A percentile compares a stretch with the other conserved stretches of the same genome.
phyloP scores from a whole-genome alignment of 2,329 filamentous ascomycete species.

The Nothophaeocryptopus gaeumannii region DNA sequence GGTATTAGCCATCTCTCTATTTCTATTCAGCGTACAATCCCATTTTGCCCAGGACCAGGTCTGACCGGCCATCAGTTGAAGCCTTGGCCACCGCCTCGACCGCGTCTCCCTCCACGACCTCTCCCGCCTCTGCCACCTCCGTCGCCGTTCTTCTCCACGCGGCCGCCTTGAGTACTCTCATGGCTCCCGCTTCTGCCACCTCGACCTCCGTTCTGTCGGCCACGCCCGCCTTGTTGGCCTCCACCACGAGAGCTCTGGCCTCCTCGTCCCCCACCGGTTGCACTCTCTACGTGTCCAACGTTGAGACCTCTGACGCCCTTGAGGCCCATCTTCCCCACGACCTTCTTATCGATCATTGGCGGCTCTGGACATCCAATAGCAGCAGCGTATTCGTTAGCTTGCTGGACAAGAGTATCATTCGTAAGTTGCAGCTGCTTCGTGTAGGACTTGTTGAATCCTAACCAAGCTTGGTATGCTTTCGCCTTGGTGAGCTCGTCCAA shows the following conservation, averaged over 20 bases:
- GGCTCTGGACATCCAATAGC: slow-evolving; percentile 47
- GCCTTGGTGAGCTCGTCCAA: slow-evolving; percentile 42
- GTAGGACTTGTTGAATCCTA: slow-evolving; percentile 49
- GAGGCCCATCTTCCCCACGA: slow-evolving; percentile 49
- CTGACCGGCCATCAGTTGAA: no score
- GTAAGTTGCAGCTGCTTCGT: slow-evolving; percentile 43
- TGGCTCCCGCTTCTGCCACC: background rate
- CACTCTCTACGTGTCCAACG: slow-evolving; percentile 23
- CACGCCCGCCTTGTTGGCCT: background rate
- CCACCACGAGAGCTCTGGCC: slow-evolving; percentile 3
- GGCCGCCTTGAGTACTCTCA: background rate
- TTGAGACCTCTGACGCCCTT: slow-evolving; percentile 46
- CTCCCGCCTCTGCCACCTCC: slow-evolving; percentile 10
- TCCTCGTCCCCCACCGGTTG: background rate
- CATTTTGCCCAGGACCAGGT: no score
- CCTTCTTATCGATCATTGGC: slow-evolving; percentile 45
- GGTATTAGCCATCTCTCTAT: no score
- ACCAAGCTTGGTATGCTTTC: slow-evolving; percentile 48
- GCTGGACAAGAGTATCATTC: slow-evolving; percentile 39
- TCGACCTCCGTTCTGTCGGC: slow-evolving; percentile 3
- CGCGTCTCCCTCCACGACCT: slow-evolving; percentile 1
- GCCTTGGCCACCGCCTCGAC: no score
- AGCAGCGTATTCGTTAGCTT: slow-evolving; percentile 45
- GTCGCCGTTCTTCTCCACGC: slow-evolving; percentile 3
- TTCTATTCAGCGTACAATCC: no score